Percentiles rank a stretch among this genome's conserved stretches.
These are phyloP conservation scores for Saccharomycopsis fodiens DNA, from an alignment of 805 yeast genomes.

Conservation along the genomic window DNA sequence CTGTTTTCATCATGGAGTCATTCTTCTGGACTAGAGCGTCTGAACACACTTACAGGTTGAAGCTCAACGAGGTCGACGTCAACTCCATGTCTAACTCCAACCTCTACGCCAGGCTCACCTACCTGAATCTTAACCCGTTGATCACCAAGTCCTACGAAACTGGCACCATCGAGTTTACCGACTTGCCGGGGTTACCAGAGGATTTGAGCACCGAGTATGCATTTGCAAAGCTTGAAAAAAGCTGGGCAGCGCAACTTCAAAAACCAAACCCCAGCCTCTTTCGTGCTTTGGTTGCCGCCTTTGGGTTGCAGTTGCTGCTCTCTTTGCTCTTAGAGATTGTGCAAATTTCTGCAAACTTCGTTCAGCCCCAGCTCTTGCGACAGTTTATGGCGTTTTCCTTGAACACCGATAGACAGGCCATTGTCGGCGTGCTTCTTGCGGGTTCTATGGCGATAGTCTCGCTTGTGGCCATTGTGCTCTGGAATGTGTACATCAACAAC, in stretches of 20 bases:
- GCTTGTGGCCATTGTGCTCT: constrained; percentile 49
- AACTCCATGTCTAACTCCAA: constrained; percentile 2
- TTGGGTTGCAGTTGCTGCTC: constrained; percentile 30
- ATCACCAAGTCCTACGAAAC: constrained; percentile 33
- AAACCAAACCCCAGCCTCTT: constrained; percentile 26
- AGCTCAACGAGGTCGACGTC: constrained; percentile 14
- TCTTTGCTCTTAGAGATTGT: constrained; percentile 32
- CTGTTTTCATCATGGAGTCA: constrained; percentile 10
- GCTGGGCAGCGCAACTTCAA: constrained; percentile 33
- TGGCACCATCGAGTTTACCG: constrained; percentile 32
- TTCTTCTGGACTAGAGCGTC: constrained; percentile 13
- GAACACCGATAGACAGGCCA: constrained; percentile 34
- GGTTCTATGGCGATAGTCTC: constrained; percentile 56
- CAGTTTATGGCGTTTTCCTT: constrained; percentile 41
- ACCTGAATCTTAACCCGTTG: constrained; percentile 41
- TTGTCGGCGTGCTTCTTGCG: constrained; percentile 59
- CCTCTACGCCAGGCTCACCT: constrained; percentile 33
- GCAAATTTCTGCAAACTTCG: constrained; percentile 33
- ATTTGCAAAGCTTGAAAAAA: constrained; percentile 25
- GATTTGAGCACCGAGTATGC: constrained; percentile 30
- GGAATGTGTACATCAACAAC: constrained; percentile 59
- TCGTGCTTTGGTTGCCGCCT: constrained; percentile 32
- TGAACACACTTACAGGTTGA: constrained; percentile 11
- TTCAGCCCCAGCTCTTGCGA: constrained; percentile 53
- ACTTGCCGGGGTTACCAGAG: constrained; percentile 36